Percentiles rank a stretch among this genome's conserved stretches.
Conservation (phyloP, 1,139 yeast species). For the Kurtzmaniella quercitrusa region DNA sequence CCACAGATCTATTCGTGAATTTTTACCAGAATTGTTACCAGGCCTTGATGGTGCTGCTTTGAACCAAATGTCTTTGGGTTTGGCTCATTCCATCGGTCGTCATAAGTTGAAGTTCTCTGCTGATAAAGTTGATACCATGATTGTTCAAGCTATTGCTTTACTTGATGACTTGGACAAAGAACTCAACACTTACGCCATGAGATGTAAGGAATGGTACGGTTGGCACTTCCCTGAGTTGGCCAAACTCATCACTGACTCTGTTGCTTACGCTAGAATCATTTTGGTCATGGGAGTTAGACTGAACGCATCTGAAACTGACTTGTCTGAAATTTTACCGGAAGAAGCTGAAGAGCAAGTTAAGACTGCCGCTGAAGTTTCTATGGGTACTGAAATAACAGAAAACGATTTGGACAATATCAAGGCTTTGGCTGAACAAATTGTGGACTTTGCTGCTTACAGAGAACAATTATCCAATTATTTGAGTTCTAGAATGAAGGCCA, state of each 20-base stretch:
- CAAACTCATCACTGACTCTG: slow-evolving; percentile 90
- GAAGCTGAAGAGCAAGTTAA: slow-evolving; percentile 79
- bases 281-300: slow-evolving; percentile 93
- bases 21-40: slow-evolving; percentile 89
- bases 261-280: slow-evolving; percentile 89
- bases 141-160: slow-evolving; percentile 96
- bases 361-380: slow-evolving; percentile 89
- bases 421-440: slow-evolving; percentile 92
- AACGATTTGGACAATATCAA: slow-evolving; percentile 87
- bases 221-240: slow-evolving; percentile 99
- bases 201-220: slow-evolving; percentile 99
- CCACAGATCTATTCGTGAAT: slow-evolving; percentile 91
- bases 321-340: slow-evolving; percentile 89
- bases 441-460: slow-evolving; percentile 89
- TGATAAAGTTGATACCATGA: slow-evolving; percentile 97
- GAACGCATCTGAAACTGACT: slow-evolving; percentile 83
- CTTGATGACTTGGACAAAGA: slow-evolving; percentile 97
- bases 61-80: slow-evolving; percentile 93
- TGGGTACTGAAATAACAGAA: slow-evolving; percentile 98
- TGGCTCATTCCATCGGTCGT: slow-evolving; percentile 97
- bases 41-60: slow-evolving; percentile 84
- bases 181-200: slow-evolving; percentile 95
- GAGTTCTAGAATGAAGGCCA: slow-evolving; percentile 93
- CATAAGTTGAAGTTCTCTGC: slow-evolving; percentile 96
- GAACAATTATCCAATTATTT: slow-evolving; percentile 82